These are phyloP conservation scores for Sporothrix dimorphospora DNA, from an alignment of 2,329 filamentous ascomycete species.

Conservation along the genomic window DNA sequence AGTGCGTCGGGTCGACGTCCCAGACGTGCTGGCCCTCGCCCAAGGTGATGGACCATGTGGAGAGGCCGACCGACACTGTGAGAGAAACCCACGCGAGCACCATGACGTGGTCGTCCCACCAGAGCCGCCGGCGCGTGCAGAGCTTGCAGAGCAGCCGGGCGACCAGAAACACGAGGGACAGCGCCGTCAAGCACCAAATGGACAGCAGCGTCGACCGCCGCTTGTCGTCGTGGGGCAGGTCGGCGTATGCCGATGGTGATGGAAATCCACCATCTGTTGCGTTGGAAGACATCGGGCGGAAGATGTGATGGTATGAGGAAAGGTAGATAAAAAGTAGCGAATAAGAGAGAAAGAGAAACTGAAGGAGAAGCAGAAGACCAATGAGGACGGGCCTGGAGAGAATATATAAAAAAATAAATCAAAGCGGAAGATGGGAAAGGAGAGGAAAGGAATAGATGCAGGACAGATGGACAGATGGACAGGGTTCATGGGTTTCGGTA, in stretches of 20 bases:
- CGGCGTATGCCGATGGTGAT: background rate
- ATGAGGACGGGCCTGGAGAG: background rate
- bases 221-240: conserved; percentile 26
- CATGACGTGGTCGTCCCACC: conserved; percentile 39
- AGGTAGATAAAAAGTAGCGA: background rate
- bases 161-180: conserved; percentile 34
- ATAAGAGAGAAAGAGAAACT: background rate
- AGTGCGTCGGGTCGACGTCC: conserved; percentile 25
- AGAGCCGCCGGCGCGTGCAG: conserved; percentile 34
- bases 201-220: conserved; percentile 24
- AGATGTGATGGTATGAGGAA: background rate
- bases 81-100: conserved; percentile 35
- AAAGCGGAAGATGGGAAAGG: background rate
- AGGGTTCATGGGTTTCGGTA: conserved; percentile 1
- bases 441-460: background rate
- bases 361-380: background rate
- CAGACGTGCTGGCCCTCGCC: conserved; percentile 29
- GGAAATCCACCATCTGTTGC: background rate
- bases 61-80: conserved; percentile 2
- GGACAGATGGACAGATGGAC: background rate
- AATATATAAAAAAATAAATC: background rate
- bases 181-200: conserved; percentile 34
- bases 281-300: background rate
- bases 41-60: conserved; percentile 18
- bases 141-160: conserved; percentile 37